Evolutionary conservation across 345 rosid species (phyloP), one percentile per base, ranked within the genome.

Genomic region (Syzygium jambos): DNA sequence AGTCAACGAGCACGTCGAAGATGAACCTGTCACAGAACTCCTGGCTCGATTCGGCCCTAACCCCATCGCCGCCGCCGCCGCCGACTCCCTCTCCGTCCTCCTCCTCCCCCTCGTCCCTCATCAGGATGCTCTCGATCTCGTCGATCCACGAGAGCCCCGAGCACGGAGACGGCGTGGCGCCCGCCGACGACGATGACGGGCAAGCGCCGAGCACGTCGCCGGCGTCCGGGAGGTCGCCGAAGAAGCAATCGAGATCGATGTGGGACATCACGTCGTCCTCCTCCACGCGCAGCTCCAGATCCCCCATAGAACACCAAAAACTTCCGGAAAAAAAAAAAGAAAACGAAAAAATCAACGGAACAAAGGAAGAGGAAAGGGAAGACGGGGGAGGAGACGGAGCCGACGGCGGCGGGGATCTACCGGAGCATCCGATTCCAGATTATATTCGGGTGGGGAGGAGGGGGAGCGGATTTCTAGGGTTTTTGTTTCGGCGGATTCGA

Each of bases 91-190:
- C 46, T 43, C 46, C 46, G 46, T 5, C 7, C 46, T 43, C 46
- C 43, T 41, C 43, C 46, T 68, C 85, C 34, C 90, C 90, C 25
- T 88, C 91, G 43, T 95, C 95, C 5, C 86, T 89, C 95, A 95
- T 95, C 89, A 95, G 84, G 13, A 87, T 52, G 77, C 30, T 90
- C 92, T 94, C 94, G 49, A 95, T 88, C 68, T 92, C 92, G 57
- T 88, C 90, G 85, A 93, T 87, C 93, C 90, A 89, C 59, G 91
- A 89, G 30, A 91, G 82, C 14, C 53, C 78, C 34, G 91, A 87
- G 78, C 86, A 93, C 5, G 92, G 92, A 1, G 93, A 90, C 78
- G 88, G 49, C 41, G 49, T 52, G 65, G 27, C 92, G 53, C 53
- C 77, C 77, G 52, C 54, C 86, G 86, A 38, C 27, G 22, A 43